Conservation (phyloP, 257 asterid species). For the Osmanthus fragrans region DNA sequence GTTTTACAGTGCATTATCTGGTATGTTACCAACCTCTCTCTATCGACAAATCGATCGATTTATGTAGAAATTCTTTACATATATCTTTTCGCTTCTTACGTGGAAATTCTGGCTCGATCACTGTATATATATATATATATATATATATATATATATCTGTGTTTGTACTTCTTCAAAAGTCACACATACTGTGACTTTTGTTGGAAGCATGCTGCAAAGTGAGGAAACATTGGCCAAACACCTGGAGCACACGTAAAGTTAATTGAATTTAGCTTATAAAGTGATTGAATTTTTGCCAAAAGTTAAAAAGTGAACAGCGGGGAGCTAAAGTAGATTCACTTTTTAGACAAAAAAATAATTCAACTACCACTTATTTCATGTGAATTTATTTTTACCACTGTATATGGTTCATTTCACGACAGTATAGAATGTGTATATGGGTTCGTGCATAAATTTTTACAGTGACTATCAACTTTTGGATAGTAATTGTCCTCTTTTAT, state of each 20-base stretch:
- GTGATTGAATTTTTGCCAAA: slow-evolving; percentile 27
- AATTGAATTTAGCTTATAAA: slow-evolving; percentile 17
- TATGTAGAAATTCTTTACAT: neutral
- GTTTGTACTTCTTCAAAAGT: too few species aligned
- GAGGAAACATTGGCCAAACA: slow-evolving; percentile 37
- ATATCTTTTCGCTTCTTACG: too few species aligned
- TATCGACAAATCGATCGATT: neutral
- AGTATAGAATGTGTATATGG: too few species aligned
- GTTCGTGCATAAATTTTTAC: too few species aligned
- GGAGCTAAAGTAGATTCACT: neutral
- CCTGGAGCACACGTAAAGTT: slow-evolving; percentile 31
- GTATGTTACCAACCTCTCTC: slow-evolving; percentile 24
- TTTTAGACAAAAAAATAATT: neutral
- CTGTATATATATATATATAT: too few species aligned
- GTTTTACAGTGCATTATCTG: slow-evolving; percentile 80
- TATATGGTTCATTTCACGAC: neutral
- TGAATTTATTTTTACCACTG: neutral
- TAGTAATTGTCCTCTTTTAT: neutral
- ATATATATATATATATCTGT: too few species aligned
- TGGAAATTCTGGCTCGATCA: too few species aligned
- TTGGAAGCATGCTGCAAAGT: slow-evolving; percentile 29
- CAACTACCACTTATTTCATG: neutral
- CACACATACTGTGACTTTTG: neutral
- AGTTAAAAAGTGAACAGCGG: neutral
- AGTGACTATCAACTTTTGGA: neutral